Conservation (phyloP, 495 filamentous ascomycete genomes). For the Cercophora sp. region DNA sequence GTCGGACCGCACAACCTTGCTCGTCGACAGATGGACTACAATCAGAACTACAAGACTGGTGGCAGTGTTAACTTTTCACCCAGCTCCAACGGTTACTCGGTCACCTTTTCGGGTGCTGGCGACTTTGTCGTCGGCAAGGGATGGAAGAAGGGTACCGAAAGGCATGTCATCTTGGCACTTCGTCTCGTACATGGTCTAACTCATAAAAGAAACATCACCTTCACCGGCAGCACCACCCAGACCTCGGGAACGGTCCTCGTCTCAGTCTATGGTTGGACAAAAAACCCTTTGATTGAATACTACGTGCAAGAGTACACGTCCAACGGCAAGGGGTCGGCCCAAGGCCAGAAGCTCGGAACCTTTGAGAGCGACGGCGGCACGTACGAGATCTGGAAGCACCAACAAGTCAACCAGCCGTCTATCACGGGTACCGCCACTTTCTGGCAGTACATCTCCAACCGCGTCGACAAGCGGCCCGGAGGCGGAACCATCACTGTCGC, state of each 20-base stretch:
- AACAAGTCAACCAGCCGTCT: slow-evolving; percentile 51
- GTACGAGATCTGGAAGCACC: slow-evolving; percentile 55
- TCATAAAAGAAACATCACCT: slow-evolving; percentile 27
- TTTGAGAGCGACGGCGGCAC: slow-evolving; percentile 51
- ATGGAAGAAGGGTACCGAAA: slow-evolving; percentile 47
- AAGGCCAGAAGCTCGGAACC: slow-evolving; percentile 43
- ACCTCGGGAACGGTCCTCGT: slow-evolving; percentile 23
- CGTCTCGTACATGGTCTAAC: neutral
- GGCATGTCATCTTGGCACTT: slow-evolving; percentile 29
- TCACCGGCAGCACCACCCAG: slow-evolving; percentile 13
- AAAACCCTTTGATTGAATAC: slow-evolving; percentile 58
- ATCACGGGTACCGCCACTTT: slow-evolving; percentile 57
- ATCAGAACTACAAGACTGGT: slow-evolving; percentile 36
- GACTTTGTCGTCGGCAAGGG: slow-evolving; percentile 60
- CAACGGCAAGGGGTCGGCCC: slow-evolving; percentile 48
- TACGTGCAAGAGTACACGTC: slow-evolving; percentile 60
- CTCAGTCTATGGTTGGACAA: slow-evolving; percentile 58
- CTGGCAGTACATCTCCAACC: slow-evolving; percentile 58
- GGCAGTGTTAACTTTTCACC: slow-evolving; percentile 30
- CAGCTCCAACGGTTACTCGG: slow-evolving; percentile 28
- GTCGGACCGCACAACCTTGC: slow-evolving; percentile 24
- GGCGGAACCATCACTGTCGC: slow-evolving; percentile 39
- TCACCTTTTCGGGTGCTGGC: slow-evolving; percentile 38
- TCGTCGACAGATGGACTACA: slow-evolving; percentile 32
- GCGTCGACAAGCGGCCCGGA: slow-evolving; percentile 33